A percentile compares a stretch with the other conserved stretches of the same genome.
Evolutionary conservation across 176 grass and related monocot genomes (phyloP).

Genomic region (Bromus sterilis): DNA sequence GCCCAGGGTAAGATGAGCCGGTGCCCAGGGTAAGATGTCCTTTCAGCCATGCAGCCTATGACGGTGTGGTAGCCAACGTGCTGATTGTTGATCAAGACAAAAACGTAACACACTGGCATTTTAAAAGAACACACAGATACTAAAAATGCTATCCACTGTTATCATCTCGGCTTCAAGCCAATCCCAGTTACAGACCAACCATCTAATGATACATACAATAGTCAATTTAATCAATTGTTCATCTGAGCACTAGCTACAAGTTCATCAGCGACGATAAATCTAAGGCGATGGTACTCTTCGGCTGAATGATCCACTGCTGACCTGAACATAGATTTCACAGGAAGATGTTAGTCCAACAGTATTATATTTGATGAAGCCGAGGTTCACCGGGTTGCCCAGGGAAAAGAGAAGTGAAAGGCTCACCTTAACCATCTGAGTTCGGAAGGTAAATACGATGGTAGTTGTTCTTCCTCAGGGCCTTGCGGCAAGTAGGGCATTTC

Average conservation of each 20-base stretch:
- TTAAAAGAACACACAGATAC: background rate
- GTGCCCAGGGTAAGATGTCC: background rate
- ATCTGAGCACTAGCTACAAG: background rate
- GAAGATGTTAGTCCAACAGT: background rate
- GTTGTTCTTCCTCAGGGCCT: constrained; percentile 43
- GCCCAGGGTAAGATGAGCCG: background rate
- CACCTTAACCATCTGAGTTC: constrained; percentile 30
- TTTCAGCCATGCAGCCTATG: background rate
- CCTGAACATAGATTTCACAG: background rate
- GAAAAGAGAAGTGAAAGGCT: background rate
- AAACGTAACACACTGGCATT: background rate
- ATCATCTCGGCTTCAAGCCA: background rate
- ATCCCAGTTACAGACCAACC: constrained; percentile 6
- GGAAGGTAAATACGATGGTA: constrained; percentile 83
- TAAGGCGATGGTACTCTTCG: background rate
- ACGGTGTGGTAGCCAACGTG: background rate
- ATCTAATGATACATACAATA: constrained; percentile 14
- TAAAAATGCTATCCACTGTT: background rate
- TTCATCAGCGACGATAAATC: background rate
- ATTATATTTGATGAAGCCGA: background rate
- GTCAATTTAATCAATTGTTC: background rate
- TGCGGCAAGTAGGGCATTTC: constrained; percentile 89
- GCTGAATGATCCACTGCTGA: background rate
- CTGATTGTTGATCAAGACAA: too few relatives aligned
- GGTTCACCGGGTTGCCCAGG: background rate